Evolutionary conservation across 768 basidiomycete species (phyloP).

Genomic region (Pisolithus tinctorius): DNA sequence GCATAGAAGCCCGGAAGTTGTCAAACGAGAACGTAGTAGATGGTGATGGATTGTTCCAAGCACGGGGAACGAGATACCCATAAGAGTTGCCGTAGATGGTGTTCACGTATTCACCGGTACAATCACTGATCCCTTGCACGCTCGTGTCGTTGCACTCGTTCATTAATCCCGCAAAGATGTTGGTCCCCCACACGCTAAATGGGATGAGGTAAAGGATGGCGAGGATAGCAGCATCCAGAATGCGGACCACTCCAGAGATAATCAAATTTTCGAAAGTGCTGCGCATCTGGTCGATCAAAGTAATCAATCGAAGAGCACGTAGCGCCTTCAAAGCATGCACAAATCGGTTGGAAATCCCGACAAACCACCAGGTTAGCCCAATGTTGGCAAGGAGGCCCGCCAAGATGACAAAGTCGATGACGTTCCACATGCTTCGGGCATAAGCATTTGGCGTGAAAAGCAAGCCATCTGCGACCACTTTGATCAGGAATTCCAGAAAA

Average conservation of each 20-base stretch:
- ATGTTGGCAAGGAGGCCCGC: conserved; percentile 69
- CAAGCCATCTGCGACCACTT: conserved; percentile 89
- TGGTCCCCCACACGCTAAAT: conserved; percentile 90
- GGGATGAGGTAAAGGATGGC: conserved; percentile 90
- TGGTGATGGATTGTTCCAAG: conserved; percentile 83
- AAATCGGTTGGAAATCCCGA: conserved; percentile 74
- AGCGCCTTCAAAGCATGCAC: conserved; percentile 84
- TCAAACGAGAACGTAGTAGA: conserved; percentile 89
- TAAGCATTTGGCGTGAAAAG: conserved; percentile 90
- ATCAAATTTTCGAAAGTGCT: conserved; percentile 83
- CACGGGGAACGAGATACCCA: conserved; percentile 71
- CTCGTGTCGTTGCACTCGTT: conserved; percentile 74
- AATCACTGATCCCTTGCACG: conserved; percentile 49
- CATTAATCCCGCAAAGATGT: conserved; percentile 83
- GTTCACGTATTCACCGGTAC: conserved; percentile 67
- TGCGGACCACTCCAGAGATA: conserved; percentile 76
- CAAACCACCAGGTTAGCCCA: conserved; percentile 61
- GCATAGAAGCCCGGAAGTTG: conserved; percentile 69
- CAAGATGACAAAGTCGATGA: conserved; percentile 84
- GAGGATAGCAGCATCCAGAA: conserved; percentile 84
- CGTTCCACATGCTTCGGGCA: conserved; percentile 86
- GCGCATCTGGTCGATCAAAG: conserved; percentile 80
- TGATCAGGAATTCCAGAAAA: conserved; percentile 80
- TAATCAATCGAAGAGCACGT: conserved; percentile 84
- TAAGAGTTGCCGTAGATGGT: conserved; percentile 56